A percentile compares a stretch with the other conserved stretches of the same genome.
phyloP scores from a whole-genome alignment of 345 rosid genomes.

The Salix purpurea region DNA sequence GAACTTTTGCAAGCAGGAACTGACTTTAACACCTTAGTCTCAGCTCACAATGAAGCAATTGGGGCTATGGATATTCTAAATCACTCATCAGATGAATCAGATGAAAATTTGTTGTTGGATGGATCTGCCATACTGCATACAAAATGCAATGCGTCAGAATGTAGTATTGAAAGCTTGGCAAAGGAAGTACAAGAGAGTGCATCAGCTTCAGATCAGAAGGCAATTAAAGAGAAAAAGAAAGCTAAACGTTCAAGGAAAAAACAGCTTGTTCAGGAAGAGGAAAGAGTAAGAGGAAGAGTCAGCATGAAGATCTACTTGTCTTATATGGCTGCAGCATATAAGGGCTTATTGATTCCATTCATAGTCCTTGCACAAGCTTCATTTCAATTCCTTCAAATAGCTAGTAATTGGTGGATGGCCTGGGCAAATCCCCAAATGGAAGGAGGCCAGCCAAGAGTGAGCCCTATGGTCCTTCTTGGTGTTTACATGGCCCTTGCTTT shows the following conservation, averaged over 20 bases:
- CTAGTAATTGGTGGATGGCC: constrained; percentile 99
- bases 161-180: constrained; percentile 59
- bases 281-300: constrained; percentile 90
- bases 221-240: constrained; percentile 80
- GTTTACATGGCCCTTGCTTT: constrained; percentile 96
- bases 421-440: constrained; percentile 99
- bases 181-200: constrained; percentile 87
- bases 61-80: constrained; percentile 91
- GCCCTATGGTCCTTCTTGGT: constrained; percentile 72
- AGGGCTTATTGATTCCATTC: constrained; percentile 82
- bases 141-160: constrained; percentile 52
- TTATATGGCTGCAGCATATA: constrained; percentile 96
- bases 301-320: constrained; percentile 97
- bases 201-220: constrained; percentile 72
- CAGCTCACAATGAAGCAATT: constrained; percentile 98
- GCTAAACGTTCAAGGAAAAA: constrained; percentile 80
- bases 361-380: constrained; percentile 79
- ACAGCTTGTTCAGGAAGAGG: constrained; percentile 99
- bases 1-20: constrained; percentile 97
- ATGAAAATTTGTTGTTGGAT: constrained; percentile 48
- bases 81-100: constrained; percentile 87
- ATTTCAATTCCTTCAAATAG: constrained; percentile 97
- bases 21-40: constrained; percentile 84
- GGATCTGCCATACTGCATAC: constrained; percentile 35
- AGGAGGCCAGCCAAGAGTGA: constrained; percentile 82